Percentiles rank a stretch among this genome's conserved stretches.
phyloP scores from a whole-genome alignment of 257 asterid species.

The Coffea canephora region DNA sequence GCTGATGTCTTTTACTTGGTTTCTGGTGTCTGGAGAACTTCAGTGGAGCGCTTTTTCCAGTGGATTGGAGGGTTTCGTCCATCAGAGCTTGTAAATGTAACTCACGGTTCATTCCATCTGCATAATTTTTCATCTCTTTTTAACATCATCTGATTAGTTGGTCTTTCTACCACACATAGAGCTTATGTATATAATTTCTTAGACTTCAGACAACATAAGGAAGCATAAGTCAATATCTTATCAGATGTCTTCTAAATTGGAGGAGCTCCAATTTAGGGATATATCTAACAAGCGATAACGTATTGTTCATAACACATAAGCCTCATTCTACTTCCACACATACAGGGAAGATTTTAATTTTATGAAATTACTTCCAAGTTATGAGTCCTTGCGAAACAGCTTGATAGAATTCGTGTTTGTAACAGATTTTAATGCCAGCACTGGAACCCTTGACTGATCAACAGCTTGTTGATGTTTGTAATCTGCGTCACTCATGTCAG shows the following conservation, averaged over 20 bases:
- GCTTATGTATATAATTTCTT: background rate
- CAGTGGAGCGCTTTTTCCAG: slow-evolving; percentile 79
- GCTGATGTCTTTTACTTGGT: slow-evolving; percentile 79
- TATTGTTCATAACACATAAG: background rate
- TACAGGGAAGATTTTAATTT: background rate
- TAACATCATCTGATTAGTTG: background rate
- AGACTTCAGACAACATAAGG: background rate
- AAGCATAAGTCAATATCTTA: background rate
- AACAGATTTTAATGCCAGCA: slow-evolving; percentile 71
- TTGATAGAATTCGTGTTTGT: background rate
- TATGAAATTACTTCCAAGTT: background rate
- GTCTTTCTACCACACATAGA: background rate
- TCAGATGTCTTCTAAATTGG: background rate
- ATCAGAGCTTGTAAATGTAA: slow-evolving; percentile 79
- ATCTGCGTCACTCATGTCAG: slow-evolving; percentile 64
- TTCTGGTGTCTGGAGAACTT: slow-evolving; percentile 80
- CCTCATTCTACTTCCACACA: background rate
- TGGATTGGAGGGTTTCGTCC: slow-evolving; percentile 99
- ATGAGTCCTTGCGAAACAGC: background rate
- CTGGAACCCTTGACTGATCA: slow-evolving; percentile 63
- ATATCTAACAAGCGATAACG: background rate
- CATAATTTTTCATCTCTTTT: background rate
- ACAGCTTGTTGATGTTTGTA: slow-evolving; percentile 49
- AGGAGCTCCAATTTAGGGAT: background rate
- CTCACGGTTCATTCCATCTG: background rate